Evolutionary conservation across 257 asterid species (phyloP).

Genomic region (Echites panduratus): DNA sequence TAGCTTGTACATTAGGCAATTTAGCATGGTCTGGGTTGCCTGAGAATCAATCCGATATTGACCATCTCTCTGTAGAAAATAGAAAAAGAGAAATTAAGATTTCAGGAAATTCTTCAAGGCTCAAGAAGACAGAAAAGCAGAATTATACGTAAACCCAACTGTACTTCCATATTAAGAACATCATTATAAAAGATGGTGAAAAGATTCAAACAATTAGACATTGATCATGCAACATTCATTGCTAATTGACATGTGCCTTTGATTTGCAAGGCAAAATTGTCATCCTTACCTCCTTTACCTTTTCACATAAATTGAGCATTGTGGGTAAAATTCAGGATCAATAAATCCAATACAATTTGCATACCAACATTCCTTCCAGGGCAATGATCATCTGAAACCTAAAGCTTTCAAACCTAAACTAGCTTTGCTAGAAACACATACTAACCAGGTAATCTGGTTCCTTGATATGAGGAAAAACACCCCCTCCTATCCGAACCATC

Average conservation of each 20-base stretch:
- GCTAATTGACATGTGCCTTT: neutral
- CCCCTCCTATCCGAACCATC: conserved; percentile 99
- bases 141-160: neutral
- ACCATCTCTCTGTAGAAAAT: conserved; percentile 80
- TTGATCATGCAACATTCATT: neutral
- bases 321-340: neutral
- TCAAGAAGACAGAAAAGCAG: conserved; percentile 8
- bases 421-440: conserved; percentile 10
- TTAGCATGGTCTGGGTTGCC: conserved; percentile 98
- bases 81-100: conserved; percentile 9
- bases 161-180: neutral
- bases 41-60: conserved; percentile 93
- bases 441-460: conserved; percentile 98
- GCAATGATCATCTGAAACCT: neutral
- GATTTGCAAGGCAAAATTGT: neutral
- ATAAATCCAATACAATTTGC: neutral
- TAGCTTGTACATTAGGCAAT: conserved; percentile 95
- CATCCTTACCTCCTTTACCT: neutral
- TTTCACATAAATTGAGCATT: neutral
- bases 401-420: neutral
- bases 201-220: neutral
- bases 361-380: neutral
- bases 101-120: neutral
- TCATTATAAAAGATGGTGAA: neutral
- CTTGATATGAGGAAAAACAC: conserved; percentile 96